A percentile compares a stretch with the other conserved stretches of the same genome.
Evolutionary conservation across 2,329 filamentous ascomycete genomes (phyloP).

Genomic region (Penicillium vulpinum): DNA sequence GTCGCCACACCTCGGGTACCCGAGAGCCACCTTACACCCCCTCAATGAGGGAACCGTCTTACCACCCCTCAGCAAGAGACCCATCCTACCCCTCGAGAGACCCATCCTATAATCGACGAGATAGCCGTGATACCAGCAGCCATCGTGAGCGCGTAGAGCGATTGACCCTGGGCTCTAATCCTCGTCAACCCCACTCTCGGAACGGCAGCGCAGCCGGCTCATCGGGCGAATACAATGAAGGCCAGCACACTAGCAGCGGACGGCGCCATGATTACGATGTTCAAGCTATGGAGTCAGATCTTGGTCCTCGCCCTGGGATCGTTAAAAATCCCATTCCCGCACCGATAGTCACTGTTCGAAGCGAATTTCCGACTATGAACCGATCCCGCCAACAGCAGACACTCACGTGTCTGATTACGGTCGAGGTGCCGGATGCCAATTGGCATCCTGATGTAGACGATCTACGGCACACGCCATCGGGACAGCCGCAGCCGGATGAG

Average conservation of each 20-base stretch:
- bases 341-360: slow-evolving; percentile 89
- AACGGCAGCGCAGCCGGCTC: slow-evolving; percentile 77
- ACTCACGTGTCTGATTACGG: slow-evolving; percentile 87
- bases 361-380: slow-evolving; percentile 93
- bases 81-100: slow-evolving; percentile 10
- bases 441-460: slow-evolving; percentile 87
- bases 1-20: slow-evolving; percentile 20
- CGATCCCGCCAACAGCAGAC: slow-evolving; percentile 92
- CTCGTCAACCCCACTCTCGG: slow-evolving; percentile 60
- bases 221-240: slow-evolving; percentile 77
- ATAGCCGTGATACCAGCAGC: slow-evolving; percentile 43
- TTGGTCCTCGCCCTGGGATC: slow-evolving; percentile 66
- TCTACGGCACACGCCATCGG: slow-evolving; percentile 56
- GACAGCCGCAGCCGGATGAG: slow-evolving; percentile 50
- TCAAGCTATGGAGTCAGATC: slow-evolving; percentile 88
- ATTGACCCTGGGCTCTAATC: slow-evolving; percentile 38
- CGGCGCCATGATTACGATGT: slow-evolving; percentile 92
- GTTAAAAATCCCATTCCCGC: slow-evolving; percentile 85
- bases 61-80: slow-evolving; percentile 31
- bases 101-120: slow-evolving; percentile 31
- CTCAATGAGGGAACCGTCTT: slow-evolving; percentile 4
- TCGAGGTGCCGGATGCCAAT: slow-evolving; percentile 90
- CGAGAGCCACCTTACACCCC: slow-evolving; percentile 9
- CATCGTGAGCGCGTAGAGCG: slow-evolving; percentile 50
- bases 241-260: slow-evolving; percentile 63